Conservation (phyloP, 495 filamentous ascomycete species). For the Penicillium canescens region DNA sequence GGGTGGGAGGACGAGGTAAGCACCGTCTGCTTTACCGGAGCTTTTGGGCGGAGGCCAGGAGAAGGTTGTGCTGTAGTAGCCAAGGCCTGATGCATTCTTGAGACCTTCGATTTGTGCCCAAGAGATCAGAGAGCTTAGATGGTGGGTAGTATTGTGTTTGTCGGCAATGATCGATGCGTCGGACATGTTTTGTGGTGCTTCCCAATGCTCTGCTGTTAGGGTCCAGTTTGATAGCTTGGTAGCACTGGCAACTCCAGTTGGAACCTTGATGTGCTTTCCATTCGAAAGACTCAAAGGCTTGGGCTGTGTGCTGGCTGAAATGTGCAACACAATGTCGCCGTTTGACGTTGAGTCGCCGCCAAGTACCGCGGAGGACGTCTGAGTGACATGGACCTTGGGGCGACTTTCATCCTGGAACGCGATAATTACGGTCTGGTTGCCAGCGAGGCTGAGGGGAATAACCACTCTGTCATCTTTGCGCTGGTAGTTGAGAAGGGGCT, state of each 20-base stretch:
- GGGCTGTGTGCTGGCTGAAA: constrained; percentile 8
- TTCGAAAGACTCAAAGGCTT: constrained; percentile 25
- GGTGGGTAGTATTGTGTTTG: constrained; percentile 34
- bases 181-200: constrained; percentile 31
- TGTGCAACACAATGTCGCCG: constrained; percentile 13
- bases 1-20: constrained; percentile 21
- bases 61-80: constrained; percentile 52
- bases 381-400: constrained; percentile 3
- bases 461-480: constrained; percentile 14
- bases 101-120: constrained; percentile 55
- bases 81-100: constrained; percentile 63
- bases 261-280: constrained; percentile 19
- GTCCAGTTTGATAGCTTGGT: constrained; percentile 40
- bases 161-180: constrained; percentile 20
- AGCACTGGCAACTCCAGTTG: constrained; percentile 6
- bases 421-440: constrained; percentile 35
- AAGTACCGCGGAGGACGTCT: constrained; percentile 16
- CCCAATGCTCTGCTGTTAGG: constrained; percentile 41
- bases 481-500: constrained; percentile 31
- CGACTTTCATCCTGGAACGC: constrained; percentile 25
- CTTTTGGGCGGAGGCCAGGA: constrained; percentile 26
- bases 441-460: constrained; percentile 31
- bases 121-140: constrained; percentile 27
- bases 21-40: constrained; percentile 12
- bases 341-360: constrained; percentile 17